Percentiles rank a stretch among this genome's conserved stretches.
phyloP scores from a whole-genome alignment of 1,284 basidiomycete genomes.

The Papiliotrema fonsecae region DNA sequence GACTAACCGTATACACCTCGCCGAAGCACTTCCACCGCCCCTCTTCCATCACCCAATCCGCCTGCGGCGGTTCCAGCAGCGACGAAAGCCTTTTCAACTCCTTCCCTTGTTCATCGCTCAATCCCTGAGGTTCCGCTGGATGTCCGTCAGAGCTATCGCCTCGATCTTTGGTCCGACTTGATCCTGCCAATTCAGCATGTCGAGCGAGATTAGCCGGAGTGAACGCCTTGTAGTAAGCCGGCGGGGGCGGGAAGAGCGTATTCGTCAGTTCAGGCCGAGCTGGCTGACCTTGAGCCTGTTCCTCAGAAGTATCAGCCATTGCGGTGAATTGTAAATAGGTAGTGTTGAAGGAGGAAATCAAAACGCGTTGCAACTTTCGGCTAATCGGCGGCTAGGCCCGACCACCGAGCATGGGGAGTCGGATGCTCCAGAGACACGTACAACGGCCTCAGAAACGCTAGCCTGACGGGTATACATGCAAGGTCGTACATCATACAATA shows the following conservation, averaged over 20 bases:
- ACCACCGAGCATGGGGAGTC: too few species aligned
- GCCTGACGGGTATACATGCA: slow-evolving; percentile 6
- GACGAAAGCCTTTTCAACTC: slow-evolving; percentile 14
- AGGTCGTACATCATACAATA: slow-evolving; percentile 8
- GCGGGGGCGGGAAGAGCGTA: slow-evolving; percentile 45
- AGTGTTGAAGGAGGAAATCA: too few species aligned
- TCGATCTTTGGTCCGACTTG: slow-evolving; percentile 8
- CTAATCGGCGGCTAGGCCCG: too few species aligned
- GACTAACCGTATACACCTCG: slow-evolving; percentile 36
- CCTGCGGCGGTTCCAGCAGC: slow-evolving; percentile 24
- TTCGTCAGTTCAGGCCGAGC: slow-evolving; percentile 35
- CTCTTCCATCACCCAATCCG: slow-evolving; percentile 39
- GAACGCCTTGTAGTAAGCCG: slow-evolving; percentile 36
- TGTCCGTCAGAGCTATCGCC: slow-evolving; percentile 1
- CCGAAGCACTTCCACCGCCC: slow-evolving; percentile 43
- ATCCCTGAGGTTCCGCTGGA: neutral
- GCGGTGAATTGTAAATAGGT: too few species aligned
- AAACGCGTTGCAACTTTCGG: too few species aligned
- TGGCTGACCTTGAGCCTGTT: neutral
- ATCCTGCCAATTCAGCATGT: slow-evolving; percentile 14
- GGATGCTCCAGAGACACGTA: too few species aligned
- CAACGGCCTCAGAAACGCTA: too few species aligned
- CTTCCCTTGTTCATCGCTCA: slow-evolving; percentile 12
- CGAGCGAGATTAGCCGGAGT: slow-evolving; percentile 23
- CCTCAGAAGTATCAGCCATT: too few species aligned